Percentiles rank a stretch among this genome's conserved stretches.
Evolutionary conservation across 1,284 basidiomycete genomes (phyloP).

Genomic region (Apiotrichum mycotoxinovorans): DNA sequence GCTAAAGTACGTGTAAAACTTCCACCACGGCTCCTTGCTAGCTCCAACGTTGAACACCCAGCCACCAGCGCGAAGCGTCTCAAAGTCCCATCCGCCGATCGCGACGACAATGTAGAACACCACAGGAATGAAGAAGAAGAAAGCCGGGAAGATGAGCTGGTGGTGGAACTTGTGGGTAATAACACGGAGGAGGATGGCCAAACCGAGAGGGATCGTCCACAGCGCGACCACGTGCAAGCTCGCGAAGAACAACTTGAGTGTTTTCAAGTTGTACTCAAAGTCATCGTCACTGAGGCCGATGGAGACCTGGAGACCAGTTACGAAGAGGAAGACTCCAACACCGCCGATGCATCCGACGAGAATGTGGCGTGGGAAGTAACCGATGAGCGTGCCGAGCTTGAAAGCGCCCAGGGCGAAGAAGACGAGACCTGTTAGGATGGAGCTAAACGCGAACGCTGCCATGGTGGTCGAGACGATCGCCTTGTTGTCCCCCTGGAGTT

Average conservation of each 20-base stretch:
- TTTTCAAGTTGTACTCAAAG: conserved; percentile 66
- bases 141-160: conserved; percentile 87
- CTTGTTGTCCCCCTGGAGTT: conserved; percentile 67
- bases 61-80: conserved; percentile 61
- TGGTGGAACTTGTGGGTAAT: conserved; percentile 79
- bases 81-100: conserved; percentile 63
- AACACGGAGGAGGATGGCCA: conserved; percentile 74
- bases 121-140: conserved; percentile 78
- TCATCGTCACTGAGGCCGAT: conserved; percentile 77
- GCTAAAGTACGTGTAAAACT: conserved; percentile 73
- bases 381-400: conserved; percentile 77
- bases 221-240: conserved; percentile 62
- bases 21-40: conserved; percentile 68
- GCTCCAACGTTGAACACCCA: conserved; percentile 86
- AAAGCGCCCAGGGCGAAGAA: conserved; percentile 84
- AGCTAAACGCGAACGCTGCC: conserved; percentile 81
- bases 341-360: conserved; percentile 94
- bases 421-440: conserved; percentile 86
- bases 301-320: conserved; percentile 82
- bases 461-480: conserved; percentile 87
- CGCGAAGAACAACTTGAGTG: conserved; percentile 58
- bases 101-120: conserved; percentile 78
- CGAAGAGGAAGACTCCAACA: conserved; percentile 85
- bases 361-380: conserved; percentile 96
- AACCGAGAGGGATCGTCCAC: conserved; percentile 70